A percentile compares a stretch with the other conserved stretches of the same genome.
These are phyloP conservation scores for Ceratocystis variospora DNA, from an alignment of 2,329 filamentous ascomycete species.

Conservation along the genomic window DNA sequence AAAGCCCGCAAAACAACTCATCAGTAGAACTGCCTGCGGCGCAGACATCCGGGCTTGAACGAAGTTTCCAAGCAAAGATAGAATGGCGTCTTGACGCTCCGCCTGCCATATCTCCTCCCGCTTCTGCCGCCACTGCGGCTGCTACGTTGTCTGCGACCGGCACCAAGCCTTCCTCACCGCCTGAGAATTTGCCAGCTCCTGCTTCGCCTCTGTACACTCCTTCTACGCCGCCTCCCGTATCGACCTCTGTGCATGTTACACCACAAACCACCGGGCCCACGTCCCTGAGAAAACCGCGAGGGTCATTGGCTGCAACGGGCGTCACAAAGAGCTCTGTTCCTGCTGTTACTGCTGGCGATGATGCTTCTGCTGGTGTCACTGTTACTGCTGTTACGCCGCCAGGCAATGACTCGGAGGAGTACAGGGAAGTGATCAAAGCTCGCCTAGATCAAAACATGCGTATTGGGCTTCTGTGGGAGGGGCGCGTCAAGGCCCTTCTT, in stretches of 20 bases:
- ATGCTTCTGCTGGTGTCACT: not conserved
- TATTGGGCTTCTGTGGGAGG: conserved; percentile 83
- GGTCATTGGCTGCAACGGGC: not conserved
- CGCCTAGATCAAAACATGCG: conserved; percentile 77
- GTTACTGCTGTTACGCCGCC: conserved; percentile 15
- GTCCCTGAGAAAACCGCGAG: conserved; percentile 1
- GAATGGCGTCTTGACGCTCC: conserved; percentile 33
- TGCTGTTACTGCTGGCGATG: not conserved
- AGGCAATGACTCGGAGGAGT: conserved; percentile 38
- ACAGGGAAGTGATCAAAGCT: conserved; percentile 79
- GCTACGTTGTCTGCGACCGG: not conserved
- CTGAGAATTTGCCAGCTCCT: not conserved
- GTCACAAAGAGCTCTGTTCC: not conserved
- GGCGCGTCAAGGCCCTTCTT: conserved; percentile 77
- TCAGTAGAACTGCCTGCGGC: not conserved
- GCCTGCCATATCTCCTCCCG: not conserved
- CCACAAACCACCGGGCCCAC: conserved; percentile 3
- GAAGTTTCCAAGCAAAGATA: conserved; percentile 42
- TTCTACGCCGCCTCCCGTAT: conserved; percentile 7
- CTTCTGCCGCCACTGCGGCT: not conserved
- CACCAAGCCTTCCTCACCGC: not conserved
- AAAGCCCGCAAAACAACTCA: not conserved
- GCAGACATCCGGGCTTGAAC: conserved; percentile 24
- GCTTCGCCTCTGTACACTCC: not conserved
- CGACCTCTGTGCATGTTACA: not conserved